Conservation (phyloP, 2,329 filamentous ascomycete genomes). For the Nemania serpens region DNA sequence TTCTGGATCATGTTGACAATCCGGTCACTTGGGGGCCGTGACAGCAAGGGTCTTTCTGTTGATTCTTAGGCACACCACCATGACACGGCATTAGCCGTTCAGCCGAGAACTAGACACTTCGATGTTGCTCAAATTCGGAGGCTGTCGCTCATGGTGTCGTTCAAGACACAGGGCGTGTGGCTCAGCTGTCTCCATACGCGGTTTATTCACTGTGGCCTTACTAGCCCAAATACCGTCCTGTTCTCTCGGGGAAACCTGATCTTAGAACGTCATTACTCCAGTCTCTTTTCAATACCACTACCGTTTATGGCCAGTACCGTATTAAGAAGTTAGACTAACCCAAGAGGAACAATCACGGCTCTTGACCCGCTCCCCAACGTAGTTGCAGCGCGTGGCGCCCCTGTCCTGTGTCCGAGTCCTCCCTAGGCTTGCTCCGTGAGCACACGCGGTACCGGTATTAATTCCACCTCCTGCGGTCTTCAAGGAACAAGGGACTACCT, state of each 20-base stretch:
- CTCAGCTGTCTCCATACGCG: conserved; percentile 45
- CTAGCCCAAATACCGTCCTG: conserved; percentile 41
- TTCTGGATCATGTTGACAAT: conserved; percentile 34
- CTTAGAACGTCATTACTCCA: conserved; percentile 42
- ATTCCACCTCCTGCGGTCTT: conserved; percentile 53
- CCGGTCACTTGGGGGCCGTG: conserved; percentile 40
- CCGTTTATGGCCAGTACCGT: conserved; percentile 49
- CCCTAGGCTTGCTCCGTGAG: conserved; percentile 53
- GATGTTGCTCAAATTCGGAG: conserved; percentile 45
- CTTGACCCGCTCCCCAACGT: conserved; percentile 32
- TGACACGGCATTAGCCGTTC: conserved; percentile 55
- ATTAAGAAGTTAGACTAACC: conserved; percentile 36
- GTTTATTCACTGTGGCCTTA: conserved; percentile 39
- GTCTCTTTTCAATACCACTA: conserved; percentile 45
- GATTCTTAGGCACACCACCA: conserved; percentile 44
- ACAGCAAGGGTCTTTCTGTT: conserved; percentile 42
- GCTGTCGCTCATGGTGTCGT: conserved; percentile 41
- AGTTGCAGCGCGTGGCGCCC: conserved; percentile 46
- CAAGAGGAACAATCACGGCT: conserved; percentile 36
- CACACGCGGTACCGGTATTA: conserved; percentile 51
- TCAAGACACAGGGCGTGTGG: conserved; percentile 45
- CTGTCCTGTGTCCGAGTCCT: conserved; percentile 50
- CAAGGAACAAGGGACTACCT: conserved; percentile 47
- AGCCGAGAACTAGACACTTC: conserved; percentile 51
- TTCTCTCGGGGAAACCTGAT: conserved; percentile 43